Conservation (phyloP, 2,329 filamentous ascomycete species). For the Emydomyces testavorans region DNA sequence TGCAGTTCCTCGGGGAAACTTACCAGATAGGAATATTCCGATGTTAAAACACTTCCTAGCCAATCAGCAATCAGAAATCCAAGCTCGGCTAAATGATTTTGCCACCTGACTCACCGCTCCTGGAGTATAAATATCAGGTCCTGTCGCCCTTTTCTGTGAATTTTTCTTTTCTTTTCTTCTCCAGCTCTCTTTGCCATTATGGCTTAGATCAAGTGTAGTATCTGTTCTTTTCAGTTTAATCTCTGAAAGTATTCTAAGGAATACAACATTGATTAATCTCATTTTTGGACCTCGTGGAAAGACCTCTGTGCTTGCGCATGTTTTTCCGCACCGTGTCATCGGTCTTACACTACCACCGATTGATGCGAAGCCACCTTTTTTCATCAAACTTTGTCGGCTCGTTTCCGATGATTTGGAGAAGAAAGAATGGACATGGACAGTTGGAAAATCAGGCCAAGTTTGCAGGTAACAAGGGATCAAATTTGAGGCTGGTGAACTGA, state of each 20-base stretch:
- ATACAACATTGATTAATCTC: conserved; percentile 67
- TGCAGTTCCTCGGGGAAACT: neutral
- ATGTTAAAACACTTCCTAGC: neutral
- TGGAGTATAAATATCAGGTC: conserved; percentile 24
- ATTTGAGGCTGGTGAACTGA: too few relatives aligned
- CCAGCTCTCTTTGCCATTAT: conserved; percentile 44
- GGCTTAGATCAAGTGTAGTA: conserved; percentile 91
- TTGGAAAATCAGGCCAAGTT: too few relatives aligned
- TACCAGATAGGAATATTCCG: neutral
- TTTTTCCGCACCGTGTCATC: conserved; percentile 56
- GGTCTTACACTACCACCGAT: conserved; percentile 64
- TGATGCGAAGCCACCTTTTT: conserved; percentile 56
- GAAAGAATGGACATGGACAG: too few relatives aligned
- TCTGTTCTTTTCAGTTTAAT: conserved; percentile 98
- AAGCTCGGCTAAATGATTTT: conserved; percentile 2
- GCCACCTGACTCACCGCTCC: conserved; percentile 9
- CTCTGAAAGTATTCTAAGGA: conserved; percentile 71
- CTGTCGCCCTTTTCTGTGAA: conserved; percentile 20
- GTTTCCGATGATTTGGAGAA: conserved; percentile 47
- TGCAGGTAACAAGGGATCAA: too few relatives aligned
- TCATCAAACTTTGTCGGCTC: conserved; percentile 47
- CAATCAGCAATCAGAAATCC: neutral
- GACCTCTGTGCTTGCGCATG: conserved; percentile 65
- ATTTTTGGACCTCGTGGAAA: conserved; percentile 53
- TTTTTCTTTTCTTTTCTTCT: conserved; percentile 34